Evolutionary conservation across 805 yeast genomes (phyloP).

Genomic region (Barnettozyma salicaria): DNA sequence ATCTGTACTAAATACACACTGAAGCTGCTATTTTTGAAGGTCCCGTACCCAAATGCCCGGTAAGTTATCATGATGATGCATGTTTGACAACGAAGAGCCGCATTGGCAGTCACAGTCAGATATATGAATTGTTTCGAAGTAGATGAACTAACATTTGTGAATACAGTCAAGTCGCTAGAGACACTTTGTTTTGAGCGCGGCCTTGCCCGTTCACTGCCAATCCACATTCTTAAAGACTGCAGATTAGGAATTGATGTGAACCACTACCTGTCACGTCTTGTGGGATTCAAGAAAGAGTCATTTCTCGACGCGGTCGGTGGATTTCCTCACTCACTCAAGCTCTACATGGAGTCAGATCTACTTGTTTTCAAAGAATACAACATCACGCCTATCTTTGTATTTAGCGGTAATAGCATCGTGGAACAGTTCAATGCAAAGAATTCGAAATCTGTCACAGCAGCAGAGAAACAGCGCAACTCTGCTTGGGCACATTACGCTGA

Average conservation of each 20-base stretch:
- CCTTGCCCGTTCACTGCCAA: constrained; percentile 51
- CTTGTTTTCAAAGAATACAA: constrained; percentile 51
- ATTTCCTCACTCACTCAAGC: constrained; percentile 56
- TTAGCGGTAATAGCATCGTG: constrained; percentile 54
- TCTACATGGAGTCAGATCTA: constrained; percentile 56
- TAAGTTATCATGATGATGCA: no score
- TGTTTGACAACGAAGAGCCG: no score
- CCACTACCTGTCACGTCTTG: constrained; percentile 62
- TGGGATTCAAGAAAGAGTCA: constrained; percentile 60
- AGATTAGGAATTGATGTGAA: constrained; percentile 80
- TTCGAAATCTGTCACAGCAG: constrained; percentile 28
- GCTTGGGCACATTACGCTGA: constrained; percentile 37
- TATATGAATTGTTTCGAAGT: no score
- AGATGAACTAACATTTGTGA: neutral
- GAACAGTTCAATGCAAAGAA: constrained; percentile 33
- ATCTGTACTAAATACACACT: no score
- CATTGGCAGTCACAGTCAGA: no score
- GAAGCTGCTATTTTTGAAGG: no score
- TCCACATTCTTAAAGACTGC: constrained; percentile 59
- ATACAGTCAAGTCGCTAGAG: constrained; percentile 54
- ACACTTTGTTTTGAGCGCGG: constrained; percentile 63
- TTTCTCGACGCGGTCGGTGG: constrained; percentile 77
- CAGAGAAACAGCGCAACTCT: constrained; percentile 37
- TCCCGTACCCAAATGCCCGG: no score
- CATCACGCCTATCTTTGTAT: constrained; percentile 75